These are phyloP conservation scores for Arabidopsis arenosa DNA, from an alignment of 345 rosid species.

Conservation along the genomic window DNA sequence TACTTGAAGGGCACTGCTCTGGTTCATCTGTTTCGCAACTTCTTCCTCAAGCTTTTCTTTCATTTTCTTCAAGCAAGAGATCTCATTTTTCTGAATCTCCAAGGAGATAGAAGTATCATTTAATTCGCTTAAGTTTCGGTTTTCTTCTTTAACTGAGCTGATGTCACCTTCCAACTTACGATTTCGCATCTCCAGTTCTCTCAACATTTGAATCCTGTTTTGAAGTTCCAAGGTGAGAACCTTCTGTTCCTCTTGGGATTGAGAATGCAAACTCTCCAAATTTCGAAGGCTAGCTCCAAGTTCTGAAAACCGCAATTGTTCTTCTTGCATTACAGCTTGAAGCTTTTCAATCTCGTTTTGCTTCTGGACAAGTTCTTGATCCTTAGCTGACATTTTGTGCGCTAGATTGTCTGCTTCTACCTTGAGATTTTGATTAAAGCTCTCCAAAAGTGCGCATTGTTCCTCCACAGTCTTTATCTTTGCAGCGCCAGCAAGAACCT, in stretches of 20 bases:
- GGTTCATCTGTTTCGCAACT: conserved; percentile 62
- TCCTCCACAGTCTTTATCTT: conserved; percentile 68
- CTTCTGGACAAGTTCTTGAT: conserved; percentile 73
- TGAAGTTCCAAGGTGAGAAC: conserved; percentile 71
- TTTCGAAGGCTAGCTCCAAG: conserved; percentile 61
- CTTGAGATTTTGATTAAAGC: conserved; percentile 66
- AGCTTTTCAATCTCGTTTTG: conserved; percentile 67
- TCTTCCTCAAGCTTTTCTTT: conserved; percentile 83
- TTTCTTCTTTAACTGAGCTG: conserved; percentile 53
- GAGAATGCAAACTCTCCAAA: conserved; percentile 57
- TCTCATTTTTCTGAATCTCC: conserved; percentile 56
- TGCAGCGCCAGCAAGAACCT: conserved; percentile 62
- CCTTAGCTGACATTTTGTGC: conserved; percentile 62
- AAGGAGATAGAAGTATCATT: conserved; percentile 58
- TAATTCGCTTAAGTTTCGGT: conserved; percentile 53
- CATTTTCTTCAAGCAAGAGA: conserved; percentile 61
- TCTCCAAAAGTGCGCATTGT: conserved; percentile 60
- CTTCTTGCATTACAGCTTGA: conserved; percentile 61
- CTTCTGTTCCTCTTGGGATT: conserved; percentile 72
- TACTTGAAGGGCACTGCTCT: conserved; percentile 71
- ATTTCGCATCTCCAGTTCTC: conserved; percentile 56
- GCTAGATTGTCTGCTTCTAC: conserved; percentile 60
- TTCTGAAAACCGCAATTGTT: conserved; percentile 60
- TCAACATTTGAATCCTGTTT: conserved; percentile 60
- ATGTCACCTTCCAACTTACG: conserved; percentile 61